Conservation (phyloP, 495 filamentous ascomycete genomes). For the Podospora pseudopauciseta region DNA sequence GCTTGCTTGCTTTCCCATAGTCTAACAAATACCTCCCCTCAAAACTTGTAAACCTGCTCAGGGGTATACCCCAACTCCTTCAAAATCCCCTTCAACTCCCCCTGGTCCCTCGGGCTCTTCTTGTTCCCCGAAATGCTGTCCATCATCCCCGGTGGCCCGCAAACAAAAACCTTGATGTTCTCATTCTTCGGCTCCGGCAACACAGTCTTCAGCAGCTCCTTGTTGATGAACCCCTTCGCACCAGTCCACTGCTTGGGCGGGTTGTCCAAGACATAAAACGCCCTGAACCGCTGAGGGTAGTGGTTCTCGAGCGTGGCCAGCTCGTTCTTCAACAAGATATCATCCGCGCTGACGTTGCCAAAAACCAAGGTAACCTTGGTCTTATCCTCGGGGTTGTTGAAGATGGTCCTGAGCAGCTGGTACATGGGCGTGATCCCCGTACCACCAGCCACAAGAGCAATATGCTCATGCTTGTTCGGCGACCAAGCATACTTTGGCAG, state of each 20-base stretch:
- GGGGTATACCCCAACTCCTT: conserved; percentile 87
- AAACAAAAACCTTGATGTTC: conserved; percentile 90
- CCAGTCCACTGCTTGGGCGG: conserved; percentile 77
- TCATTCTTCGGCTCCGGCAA: conserved; percentile 83
- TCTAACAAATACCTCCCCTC: conserved; percentile 15
- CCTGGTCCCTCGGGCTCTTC: conserved; percentile 86
- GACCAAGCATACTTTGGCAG: conserved; percentile 91
- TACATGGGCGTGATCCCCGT: conserved; percentile 93
- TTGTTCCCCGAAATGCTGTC: conserved; percentile 86
- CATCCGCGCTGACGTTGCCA: conserved; percentile 79
- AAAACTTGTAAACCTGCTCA: conserved; percentile 99
- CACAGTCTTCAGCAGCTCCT: conserved; percentile 88
- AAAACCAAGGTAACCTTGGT: conserved; percentile 95
- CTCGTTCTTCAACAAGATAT: conserved; percentile 85
- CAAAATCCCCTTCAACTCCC: conserved; percentile 77
- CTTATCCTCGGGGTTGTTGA: conserved; percentile 92
- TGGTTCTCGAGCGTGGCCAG: conserved; percentile 80
- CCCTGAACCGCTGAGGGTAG: conserved; percentile 87
- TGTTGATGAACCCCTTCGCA: conserved; percentile 72
- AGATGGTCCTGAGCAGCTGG: conserved; percentile 81
- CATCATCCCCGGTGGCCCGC: conserved; percentile 89
- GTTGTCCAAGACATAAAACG: conserved; percentile 84
- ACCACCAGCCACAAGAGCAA: conserved; percentile 88
- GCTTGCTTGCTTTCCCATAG: conserved; percentile 7
- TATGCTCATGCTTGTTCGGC: conserved; percentile 90